A percentile compares a stretch with the other conserved stretches of the same genome.
phyloP scores from a whole-genome alignment of 225 moss, liverwort and hornwort species.

The Thuidium tamariscinum region DNA sequence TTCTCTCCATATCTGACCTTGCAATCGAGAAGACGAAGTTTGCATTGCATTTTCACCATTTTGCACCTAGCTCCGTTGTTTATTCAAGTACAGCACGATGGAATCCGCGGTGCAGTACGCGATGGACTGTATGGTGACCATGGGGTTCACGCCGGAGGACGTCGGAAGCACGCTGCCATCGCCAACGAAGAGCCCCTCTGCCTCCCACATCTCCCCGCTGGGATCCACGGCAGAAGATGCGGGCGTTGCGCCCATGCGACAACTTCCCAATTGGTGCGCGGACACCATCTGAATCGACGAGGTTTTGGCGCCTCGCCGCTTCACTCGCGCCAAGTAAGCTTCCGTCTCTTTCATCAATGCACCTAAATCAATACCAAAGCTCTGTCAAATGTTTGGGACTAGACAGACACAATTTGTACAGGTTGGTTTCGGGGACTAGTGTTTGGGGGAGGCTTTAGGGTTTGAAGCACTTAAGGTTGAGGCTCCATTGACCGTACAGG shows the following conservation, averaged over 20 bases:
- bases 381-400: background rate
- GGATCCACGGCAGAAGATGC: constrained; percentile 42
- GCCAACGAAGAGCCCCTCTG: constrained; percentile 52
- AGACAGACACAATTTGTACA: background rate
- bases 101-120: constrained; percentile 55
- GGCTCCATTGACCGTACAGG: background rate
- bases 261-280: constrained; percentile 77
- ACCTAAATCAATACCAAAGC: background rate
- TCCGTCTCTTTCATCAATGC: constrained; percentile 21
- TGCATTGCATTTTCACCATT: background rate
- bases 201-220: constrained; percentile 67
- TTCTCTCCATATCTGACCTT: background rate
- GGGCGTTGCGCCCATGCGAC: constrained; percentile 56
- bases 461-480: background rate
- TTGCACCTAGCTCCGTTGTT: background rate
- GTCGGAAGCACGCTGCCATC: constrained; percentile 83
- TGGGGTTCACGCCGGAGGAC: constrained; percentile 72
- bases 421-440: background rate
- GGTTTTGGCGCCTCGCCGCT: background rate
- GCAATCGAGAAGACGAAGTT: background rate
- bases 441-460: background rate
- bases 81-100: background rate
- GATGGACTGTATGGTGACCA: constrained; percentile 80
- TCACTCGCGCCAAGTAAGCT: constrained; percentile 14
- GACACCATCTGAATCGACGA: constrained; percentile 21